Conservation (phyloP, 768 basidiomycete species). For the Amanita rubescens region DNA sequence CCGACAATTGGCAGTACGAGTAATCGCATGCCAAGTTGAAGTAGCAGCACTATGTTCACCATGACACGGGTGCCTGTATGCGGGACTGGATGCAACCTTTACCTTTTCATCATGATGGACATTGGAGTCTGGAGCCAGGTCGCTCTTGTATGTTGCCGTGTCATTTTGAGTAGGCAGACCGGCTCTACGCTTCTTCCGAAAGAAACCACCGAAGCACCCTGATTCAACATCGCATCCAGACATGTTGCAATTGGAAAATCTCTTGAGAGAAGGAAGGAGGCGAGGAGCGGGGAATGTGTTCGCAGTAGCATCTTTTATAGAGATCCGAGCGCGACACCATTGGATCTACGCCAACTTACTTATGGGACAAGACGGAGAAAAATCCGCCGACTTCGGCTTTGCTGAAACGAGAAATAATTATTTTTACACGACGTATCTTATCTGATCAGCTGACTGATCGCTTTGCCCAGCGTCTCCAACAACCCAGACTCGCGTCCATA, state of each 20-base stretch:
- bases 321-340: not conserved
- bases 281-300: conserved; percentile 6
- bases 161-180: conserved; percentile 8
- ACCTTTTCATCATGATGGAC: conserved; percentile 8
- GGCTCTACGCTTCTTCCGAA: conserved; percentile 14
- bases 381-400: conserved; percentile 4
- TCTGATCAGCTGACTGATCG: not conserved
- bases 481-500: conserved; percentile 26
- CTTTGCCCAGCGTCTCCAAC: conserved; percentile 30
- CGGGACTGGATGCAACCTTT: not conserved
- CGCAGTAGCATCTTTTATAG: not conserved
- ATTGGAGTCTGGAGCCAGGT: not conserved
- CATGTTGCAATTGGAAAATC: conserved; percentile 16
- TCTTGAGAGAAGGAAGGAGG: conserved; percentile 5
- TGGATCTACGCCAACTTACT: conserved; percentile 2
- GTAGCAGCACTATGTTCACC: conserved; percentile 15
- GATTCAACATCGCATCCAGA: conserved; percentile 14
- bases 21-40: conserved; percentile 40
- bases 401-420: not conserved
- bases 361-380: conserved; percentile 1
- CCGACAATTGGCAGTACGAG: conserved; percentile 22
- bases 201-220: conserved; percentile 31
- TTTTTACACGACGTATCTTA: not conserved
- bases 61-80: not conserved
- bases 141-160: not conserved